Evolutionary conservation across 2,329 filamentous ascomycete species (phyloP).

Genomic region (Aspergillus pseudoglaucus): DNA sequence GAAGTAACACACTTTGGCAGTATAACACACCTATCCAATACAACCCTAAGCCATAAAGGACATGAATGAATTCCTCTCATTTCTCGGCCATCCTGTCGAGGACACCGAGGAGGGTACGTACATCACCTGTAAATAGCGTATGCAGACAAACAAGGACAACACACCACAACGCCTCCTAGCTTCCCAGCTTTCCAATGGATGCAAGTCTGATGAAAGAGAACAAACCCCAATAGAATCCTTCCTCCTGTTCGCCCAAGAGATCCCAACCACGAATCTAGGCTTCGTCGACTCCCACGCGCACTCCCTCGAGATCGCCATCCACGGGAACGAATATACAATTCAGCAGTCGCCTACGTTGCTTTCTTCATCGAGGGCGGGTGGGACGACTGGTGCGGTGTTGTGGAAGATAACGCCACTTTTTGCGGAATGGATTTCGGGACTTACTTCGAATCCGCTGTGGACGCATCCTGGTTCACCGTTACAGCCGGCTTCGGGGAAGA

Average conservation of each 20-base stretch:
- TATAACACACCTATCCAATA: too few species aligned
- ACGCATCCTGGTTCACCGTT: constrained; percentile 43
- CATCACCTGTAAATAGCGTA: not conserved
- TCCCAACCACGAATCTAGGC: constrained; percentile 71
- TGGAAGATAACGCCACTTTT: constrained; percentile 88
- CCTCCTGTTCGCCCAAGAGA: constrained; percentile 69
- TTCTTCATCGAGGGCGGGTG: constrained; percentile 64
- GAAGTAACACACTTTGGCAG: too few species aligned
- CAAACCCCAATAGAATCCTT: constrained; percentile 64
- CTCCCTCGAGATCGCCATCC: constrained; percentile 61
- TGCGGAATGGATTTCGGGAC: constrained; percentile 67
- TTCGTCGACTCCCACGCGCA: constrained; percentile 70
- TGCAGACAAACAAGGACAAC: not conserved
- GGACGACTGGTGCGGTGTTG: constrained; percentile 73
- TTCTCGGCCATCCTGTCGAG: constrained; percentile 46
- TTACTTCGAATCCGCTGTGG: constrained; percentile 55
- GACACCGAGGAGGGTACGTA: constrained; percentile 56
- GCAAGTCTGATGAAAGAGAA: not conserved
- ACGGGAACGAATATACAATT: constrained; percentile 64
- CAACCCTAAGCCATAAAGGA: too few species aligned
- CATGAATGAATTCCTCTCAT: constrained; percentile 31
- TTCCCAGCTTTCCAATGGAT: too few species aligned
- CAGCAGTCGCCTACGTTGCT: constrained; percentile 79
- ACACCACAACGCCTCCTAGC: too few species aligned
- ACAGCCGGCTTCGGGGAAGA: constrained; percentile 40